phyloP scores from a whole-genome alignment of 306 rosid genomes.

The Herpetospermum pedunculosum region DNA sequence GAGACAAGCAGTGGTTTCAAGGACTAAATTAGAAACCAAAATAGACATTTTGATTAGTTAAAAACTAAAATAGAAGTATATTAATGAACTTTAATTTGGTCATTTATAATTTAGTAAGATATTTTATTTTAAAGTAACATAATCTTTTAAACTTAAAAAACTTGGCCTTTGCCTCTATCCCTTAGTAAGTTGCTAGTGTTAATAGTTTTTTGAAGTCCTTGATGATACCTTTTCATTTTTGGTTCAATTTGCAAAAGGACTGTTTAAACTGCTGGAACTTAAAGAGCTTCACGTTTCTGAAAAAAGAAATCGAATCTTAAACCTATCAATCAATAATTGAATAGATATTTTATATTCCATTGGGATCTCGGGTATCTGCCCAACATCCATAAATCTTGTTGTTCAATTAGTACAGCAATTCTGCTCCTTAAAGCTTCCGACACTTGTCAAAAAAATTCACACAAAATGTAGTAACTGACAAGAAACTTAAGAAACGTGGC shows the following conservation, averaged over 20 bases:
- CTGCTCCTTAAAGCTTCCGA: neutral
- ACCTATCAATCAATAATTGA: neutral
- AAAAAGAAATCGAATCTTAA: neutral
- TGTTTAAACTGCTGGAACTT: neutral
- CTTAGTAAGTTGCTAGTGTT: too few relatives aligned
- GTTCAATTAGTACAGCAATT: neutral
- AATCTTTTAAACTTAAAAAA: too few relatives aligned
- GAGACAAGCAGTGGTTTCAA: too few relatives aligned
- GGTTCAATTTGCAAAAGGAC: neutral
- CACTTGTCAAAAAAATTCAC: neutral
- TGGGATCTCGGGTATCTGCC: neutral
- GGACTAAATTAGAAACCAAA: too few relatives aligned
- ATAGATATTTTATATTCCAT: neutral
- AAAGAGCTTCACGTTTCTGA: neutral
- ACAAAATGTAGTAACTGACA: neutral
- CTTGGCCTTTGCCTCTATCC: too few relatives aligned
- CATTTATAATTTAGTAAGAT: too few relatives aligned
- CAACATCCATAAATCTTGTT: neutral
- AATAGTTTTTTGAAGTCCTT: too few relatives aligned
- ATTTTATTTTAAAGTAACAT: too few relatives aligned
- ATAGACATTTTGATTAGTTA: too few relatives aligned
- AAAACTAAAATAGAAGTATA: too few relatives aligned
- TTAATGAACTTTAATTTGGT: too few relatives aligned
- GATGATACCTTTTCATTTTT: too few relatives aligned
- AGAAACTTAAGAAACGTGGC: slow-evolving; percentile 3